Evolutionary conservation across 2,329 filamentous ascomycete genomes (phyloP), one percentile per base, ranked within the genome.

Genomic region (Fusarium metavorans): DNA sequence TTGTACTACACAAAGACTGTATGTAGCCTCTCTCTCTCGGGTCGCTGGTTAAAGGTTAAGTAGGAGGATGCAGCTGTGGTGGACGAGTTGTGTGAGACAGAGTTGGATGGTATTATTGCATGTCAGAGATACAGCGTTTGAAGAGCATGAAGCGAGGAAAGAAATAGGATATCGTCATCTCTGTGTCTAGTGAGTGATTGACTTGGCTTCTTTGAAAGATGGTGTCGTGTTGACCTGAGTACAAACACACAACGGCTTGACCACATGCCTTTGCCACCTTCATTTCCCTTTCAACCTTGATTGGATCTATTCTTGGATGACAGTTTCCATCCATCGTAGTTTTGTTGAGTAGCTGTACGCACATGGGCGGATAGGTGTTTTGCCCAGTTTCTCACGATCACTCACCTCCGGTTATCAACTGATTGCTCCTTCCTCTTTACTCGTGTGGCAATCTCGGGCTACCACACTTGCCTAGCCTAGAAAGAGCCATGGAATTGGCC

Each of bases 1-100:
- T 65, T 35, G 59, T 56, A 75, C 30, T 64, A 68, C 66, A 67
- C 63, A 54, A 73, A 68, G 59, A 70, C 59, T 56, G 45, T 48
- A 65, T 54, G 57, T 65, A 62, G 58, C 45, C 56, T 41, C 57
- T 41, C 57, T 39, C 32, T 37, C 34, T 52, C 16, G 25, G 27
- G 39, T 61, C 37, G 45, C 25, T 20, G 11, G 3, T 11, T 39
- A 16, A 43, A 45, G 23, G 27, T 52, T 52, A 34, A n/a, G 35
- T 37, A 16, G 2, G n/a, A 27, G 13, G 41, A 14, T 50, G 20
- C n/a, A 9, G 41, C 18, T 37, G 39, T 54, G 5, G 75, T 82
- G 66, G 66, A 20, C 32, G 45, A 27, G 35, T 34, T 39, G 23
- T 41, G 56, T n/a, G 56, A 41, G 16, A 23, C 25, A 23, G 48